Base-by-base conservation (phyloP, 768 basidiomycete species). In the Tephrocybe sp. region DNA sequence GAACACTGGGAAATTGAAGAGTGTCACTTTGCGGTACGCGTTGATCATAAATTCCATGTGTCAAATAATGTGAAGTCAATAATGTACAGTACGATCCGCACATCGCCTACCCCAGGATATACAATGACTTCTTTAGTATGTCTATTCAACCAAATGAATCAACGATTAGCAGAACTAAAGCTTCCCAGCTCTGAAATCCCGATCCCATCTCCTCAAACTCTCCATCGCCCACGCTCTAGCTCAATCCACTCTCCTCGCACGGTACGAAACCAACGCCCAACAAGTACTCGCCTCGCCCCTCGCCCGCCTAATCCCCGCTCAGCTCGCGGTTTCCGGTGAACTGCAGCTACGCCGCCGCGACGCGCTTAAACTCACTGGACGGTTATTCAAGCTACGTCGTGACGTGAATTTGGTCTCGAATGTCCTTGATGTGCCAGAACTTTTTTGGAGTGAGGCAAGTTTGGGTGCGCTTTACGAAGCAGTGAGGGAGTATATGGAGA, bases 361-460 rank as follows among this genome's bases (percentile, higher is more conserved):
- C 25, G 94, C 94, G 1, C 76, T 97, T 52, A 88, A 87, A 58
- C 74, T 97, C 30, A 97, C 92, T 0, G 91, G 91, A 1, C 73
- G 80, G 24, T 66, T 97, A 33, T 94, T 97, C 77, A 92, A 87
- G 61, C 73, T 97, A 8, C 78, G 93, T 4, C 79, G 91, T 41
- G 92, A 95, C 55, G 85, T 97, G 22, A 95, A 94, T 59, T 72
- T 97, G 1, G 91, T 94, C 9, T 90, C 88, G 19, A 95, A 94
- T 60, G 91, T 97, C 24, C 77, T 97, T 1, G 94, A 97, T 61
- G 86, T 91, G 4, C 94, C 94, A 1, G 92, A 94, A 61, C 69
- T 97, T 39, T 97, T 97, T 66, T 97, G 94, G 94, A 86, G 83
- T 44, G 94, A 95, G 62, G 93, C 92, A 10, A 93, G 88, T 56